These are phyloP conservation scores for Mycotypha africana DNA, from an alignment of 371 early-diverging fungal genomes.

Conservation along the genomic window DNA sequence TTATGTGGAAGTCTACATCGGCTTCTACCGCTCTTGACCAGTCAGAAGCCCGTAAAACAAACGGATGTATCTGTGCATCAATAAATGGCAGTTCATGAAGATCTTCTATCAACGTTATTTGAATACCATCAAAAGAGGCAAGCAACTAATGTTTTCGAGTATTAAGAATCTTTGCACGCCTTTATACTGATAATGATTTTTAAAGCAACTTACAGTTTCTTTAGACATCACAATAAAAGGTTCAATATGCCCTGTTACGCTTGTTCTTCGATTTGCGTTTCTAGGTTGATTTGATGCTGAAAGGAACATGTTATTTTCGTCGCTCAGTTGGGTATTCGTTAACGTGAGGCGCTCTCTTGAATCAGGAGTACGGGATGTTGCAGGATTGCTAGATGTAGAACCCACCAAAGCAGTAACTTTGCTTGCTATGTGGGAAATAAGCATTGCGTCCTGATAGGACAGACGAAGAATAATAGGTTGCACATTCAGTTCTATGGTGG, in stretches of 20 bases:
- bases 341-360: too few species aligned
- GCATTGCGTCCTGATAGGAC: constrained; percentile 79
- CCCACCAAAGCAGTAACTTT: constrained; percentile 60
- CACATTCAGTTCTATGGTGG: constrained; percentile 57
- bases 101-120: constrained; percentile 78
- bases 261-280: constrained; percentile 1
- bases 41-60: constrained; percentile 60
- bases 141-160: too few species aligned
- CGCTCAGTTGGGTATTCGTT: too few species aligned
- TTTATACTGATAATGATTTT: too few species aligned
- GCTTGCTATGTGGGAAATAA: constrained; percentile 79
- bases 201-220: constrained; percentile 29
- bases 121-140: constrained; percentile 55
- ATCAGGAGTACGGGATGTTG: constrained; percentile 1
- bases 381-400: constrained; percentile 1
- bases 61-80: constrained; percentile 62
- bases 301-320: neutral
- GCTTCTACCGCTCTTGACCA: constrained; percentile 73
- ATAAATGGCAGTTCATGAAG: constrained; percentile 73
- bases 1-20: constrained; percentile 62
- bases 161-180: neutral
- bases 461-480: constrained; percentile 62
- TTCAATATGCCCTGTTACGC: constrained; percentile 22
- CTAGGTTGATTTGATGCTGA: neutral
- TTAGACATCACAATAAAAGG: constrained; percentile 45